A percentile compares a stretch with the other conserved stretches of the same genome.
Evolutionary conservation across 768 basidiomycete genomes (phyloP).

Genomic region (Vararia minispora): DNA sequence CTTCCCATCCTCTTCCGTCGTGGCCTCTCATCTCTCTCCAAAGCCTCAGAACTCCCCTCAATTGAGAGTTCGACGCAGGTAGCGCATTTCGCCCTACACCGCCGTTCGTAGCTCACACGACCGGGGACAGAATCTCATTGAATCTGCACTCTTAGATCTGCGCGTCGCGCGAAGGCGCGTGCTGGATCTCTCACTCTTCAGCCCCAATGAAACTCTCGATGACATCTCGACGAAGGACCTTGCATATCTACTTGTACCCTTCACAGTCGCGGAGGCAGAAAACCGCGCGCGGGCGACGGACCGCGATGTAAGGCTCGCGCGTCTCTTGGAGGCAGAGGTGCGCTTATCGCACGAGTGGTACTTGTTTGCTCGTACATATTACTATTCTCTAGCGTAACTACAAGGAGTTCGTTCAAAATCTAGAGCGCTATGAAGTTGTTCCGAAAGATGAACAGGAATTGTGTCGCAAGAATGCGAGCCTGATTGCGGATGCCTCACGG

Average conservation of each 20-base stretch:
- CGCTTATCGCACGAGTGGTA: constrained; percentile 14
- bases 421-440: constrained; percentile 60
- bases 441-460: constrained; percentile 48
- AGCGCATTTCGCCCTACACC: background rate
- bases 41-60: constrained; percentile 29
- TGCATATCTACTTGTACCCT: constrained; percentile 66
- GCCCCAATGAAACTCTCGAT: constrained; percentile 71
- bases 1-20: constrained; percentile 29
- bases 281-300: constrained; percentile 46
- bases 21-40: constrained; percentile 27
- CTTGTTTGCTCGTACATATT: background rate
- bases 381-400: constrained; percentile 34
- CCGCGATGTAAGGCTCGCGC: constrained; percentile 42
- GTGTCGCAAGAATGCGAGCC: constrained; percentile 34
- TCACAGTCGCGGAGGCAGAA: constrained; percentile 52
- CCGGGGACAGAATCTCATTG: constrained; percentile 43
- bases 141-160: constrained; percentile 45
- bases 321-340: constrained; percentile 49
- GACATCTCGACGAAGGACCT: constrained; percentile 74
- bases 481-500: constrained; percentile 52
- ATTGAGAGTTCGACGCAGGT: constrained; percentile 37
- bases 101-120: too few relatives aligned
- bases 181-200: constrained; percentile 59
- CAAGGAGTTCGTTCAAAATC: constrained; percentile 31
- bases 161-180: constrained; percentile 41